Evolutionary conservation across 371 early-diverging fungal genomes (phyloP), one percentile per base, ranked within the genome.

Genomic region (Syncephalis fuscata): DNA sequence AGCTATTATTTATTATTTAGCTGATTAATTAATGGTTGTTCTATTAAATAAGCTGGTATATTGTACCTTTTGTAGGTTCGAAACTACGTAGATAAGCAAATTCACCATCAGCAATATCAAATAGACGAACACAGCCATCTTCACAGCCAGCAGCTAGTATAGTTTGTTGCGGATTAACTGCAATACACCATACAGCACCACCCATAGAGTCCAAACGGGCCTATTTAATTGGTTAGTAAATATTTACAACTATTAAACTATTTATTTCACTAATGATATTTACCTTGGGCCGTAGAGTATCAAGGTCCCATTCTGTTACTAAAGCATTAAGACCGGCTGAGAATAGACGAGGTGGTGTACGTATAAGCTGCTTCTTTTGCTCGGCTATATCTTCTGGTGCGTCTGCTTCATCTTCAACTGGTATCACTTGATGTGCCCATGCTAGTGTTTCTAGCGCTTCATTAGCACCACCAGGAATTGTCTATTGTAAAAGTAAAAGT

Each of bases 141-240:
- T 92, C 94, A 56, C 90, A 92, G 14, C 91, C 94, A 23, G 89
- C 76, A 19, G 90, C 93, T 20, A 94, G 65, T 25, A 67, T 59
- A 9, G 85, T 83, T 49, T 85, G 76, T 24, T 66, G 66, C 23
- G 71, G 78, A 50, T 85, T 83, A 10, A 74, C 78, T n/a, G 86
- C 78, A 69, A 91, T 77, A 61, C 88, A 86, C 91, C 92, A 92
- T 16, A 93, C 73, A 3, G 92, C 82, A 32, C 96, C 94, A 56
- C 96, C 96, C 48, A 81, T 75, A 16, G 85, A 82, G 53, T 88
- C 85, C 7, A 81, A 71, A 2, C 61, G 58, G 4, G 64, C 57
- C 61, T 62, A 50, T 7, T 59, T 55, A 53, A 42, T 44, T 58
- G 60, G 50, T 22, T 9, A 36, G 3, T 8, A 24, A 11, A 22